Conservation (phyloP, 2,329 filamentous ascomycete genomes). For the Colletotrichum magnum region DNA sequence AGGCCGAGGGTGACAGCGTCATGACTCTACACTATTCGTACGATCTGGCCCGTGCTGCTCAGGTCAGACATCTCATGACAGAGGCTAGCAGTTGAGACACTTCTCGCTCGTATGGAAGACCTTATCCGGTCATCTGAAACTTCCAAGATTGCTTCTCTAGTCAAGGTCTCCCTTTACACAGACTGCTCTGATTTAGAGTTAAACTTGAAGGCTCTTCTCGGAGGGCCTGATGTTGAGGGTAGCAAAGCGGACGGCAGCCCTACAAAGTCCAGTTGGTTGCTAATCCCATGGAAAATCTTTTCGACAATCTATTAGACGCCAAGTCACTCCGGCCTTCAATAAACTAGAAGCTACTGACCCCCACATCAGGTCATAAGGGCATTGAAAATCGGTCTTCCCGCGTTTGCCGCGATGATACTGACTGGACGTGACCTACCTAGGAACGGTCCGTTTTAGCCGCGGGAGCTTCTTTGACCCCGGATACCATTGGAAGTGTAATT, state of each 20-base stretch:
- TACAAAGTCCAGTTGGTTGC: neutral
- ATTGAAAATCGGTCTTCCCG: too few species aligned
- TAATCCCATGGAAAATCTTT: neutral
- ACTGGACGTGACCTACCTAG: neutral
- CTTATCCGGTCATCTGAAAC: constrained; percentile 20
- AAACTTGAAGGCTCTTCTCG: constrained; percentile 3
- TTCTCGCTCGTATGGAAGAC: neutral
- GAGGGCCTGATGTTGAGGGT: neutral
- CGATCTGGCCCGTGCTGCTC: constrained; percentile 3
- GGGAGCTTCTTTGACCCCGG: neutral
- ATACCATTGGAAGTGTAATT: too few species aligned
- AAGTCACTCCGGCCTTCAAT: too few species aligned
- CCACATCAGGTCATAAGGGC: too few species aligned
- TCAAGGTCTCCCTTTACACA: neutral
- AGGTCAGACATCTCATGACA: constrained; percentile 17
- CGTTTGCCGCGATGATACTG: neutral
- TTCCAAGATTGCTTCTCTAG: neutral
- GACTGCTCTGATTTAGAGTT: constrained; percentile 4
- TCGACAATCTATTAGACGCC: neutral
- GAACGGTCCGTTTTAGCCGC: constrained; percentile 8
- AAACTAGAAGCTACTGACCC: too few species aligned
- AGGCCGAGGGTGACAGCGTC: neutral
- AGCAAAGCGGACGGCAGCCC: neutral
- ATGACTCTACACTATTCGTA: neutral
- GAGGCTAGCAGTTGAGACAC: neutral